Conservation (phyloP, 768 basidiomycete species). For the Rhizopogon vulgaris region DNA sequence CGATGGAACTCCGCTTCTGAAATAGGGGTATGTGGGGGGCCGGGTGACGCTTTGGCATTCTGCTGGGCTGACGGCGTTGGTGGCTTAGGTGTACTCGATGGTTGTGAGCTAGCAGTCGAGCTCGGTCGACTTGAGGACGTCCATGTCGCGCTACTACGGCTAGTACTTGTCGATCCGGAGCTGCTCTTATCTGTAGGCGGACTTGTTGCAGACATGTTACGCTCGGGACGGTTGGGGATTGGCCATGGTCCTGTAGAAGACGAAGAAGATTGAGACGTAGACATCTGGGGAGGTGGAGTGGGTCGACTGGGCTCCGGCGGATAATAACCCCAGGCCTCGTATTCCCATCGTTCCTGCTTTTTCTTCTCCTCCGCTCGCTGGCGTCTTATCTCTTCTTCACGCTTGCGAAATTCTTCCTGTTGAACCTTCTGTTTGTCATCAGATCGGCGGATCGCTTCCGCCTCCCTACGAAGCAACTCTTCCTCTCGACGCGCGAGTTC, state of each 20-base stretch:
- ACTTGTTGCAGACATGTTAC: slow-evolving; percentile 26
- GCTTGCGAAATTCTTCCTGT: slow-evolving; percentile 24
- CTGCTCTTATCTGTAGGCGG: slow-evolving; percentile 26
- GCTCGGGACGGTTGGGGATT: slow-evolving; percentile 24
- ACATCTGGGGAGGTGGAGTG: slow-evolving; percentile 12
- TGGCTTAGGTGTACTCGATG: slow-evolving; percentile 21
- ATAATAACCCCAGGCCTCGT: slow-evolving; percentile 21
- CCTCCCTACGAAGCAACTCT: slow-evolving; percentile 23
- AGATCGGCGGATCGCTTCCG: slow-evolving; percentile 24
- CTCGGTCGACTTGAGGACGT: slow-evolving; percentile 23
- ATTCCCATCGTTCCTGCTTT: slow-evolving; percentile 16
- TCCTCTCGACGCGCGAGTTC: slow-evolving; percentile 26
- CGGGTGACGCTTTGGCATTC: slow-evolving; percentile 17
- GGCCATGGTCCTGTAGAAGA: slow-evolving; percentile 24
- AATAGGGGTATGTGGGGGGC: slow-evolving; percentile 15
- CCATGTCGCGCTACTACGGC: slow-evolving; percentile 24
- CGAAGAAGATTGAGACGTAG: slow-evolving; percentile 15
- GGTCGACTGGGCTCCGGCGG: slow-evolving; percentile 16
- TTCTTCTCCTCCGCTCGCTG: slow-evolving; percentile 26
- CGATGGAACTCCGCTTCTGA: slow-evolving; percentile 56
- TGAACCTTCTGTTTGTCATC: slow-evolving; percentile 18
- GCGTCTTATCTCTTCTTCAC: slow-evolving; percentile 25
- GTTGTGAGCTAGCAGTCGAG: slow-evolving; percentile 19
- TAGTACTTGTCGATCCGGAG: slow-evolving; percentile 20
- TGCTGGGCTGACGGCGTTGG: slow-evolving; percentile 16